A percentile compares a stretch with the other conserved stretches of the same genome.
Conservation (phyloP, 192 early-diverging fungal genomes). For the Mycoemilia scoparia region DNA sequence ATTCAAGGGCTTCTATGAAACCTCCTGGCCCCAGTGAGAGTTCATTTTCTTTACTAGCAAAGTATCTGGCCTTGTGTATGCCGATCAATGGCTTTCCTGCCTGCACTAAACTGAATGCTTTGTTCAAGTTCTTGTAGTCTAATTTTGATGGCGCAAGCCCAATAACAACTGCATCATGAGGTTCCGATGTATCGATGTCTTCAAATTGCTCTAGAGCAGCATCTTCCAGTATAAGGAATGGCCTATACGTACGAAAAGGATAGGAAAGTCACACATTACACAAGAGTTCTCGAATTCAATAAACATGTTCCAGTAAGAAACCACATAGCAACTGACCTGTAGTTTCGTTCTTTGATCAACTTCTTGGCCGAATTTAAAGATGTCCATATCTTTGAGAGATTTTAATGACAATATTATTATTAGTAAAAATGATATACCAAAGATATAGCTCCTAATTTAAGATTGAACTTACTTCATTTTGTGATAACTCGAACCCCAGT, state of each 20-base stretch:
- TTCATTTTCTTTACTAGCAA: conserved; percentile 31
- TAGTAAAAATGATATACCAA: not conserved
- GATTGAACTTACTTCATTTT: conserved; percentile 25
- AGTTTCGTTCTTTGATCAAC: conserved; percentile 27
- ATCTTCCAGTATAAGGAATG: conserved; percentile 58
- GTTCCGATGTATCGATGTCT: conserved; percentile 29
- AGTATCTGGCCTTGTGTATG: conserved; percentile 72
- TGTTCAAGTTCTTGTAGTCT: conserved; percentile 39
- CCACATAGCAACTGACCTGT: conserved; percentile 55
- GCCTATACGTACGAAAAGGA: conserved; percentile 22
- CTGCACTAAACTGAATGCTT: conserved; percentile 54
- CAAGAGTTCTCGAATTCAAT: not conserved
- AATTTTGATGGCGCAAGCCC: conserved; percentile 51
- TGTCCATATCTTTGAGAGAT: conserved; percentile 46
- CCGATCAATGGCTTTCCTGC: conserved; percentile 46
- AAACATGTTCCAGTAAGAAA: not conserved
- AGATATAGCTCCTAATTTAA: not conserved
- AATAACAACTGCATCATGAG: conserved; percentile 60
- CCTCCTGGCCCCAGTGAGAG: conserved; percentile 75
- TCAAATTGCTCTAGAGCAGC: conserved; percentile 55
- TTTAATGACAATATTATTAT: not conserved
- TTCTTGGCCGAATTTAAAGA: conserved; percentile 59
- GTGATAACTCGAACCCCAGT: conserved; percentile 51
- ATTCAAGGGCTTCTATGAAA: conserved; percentile 73
- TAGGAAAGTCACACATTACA: not conserved